A percentile compares a stretch with the other conserved stretches of the same genome.
phyloP scores from a whole-genome alignment of 1,284 basidiomycete species.

The Stygiomarasmius scandens region DNA sequence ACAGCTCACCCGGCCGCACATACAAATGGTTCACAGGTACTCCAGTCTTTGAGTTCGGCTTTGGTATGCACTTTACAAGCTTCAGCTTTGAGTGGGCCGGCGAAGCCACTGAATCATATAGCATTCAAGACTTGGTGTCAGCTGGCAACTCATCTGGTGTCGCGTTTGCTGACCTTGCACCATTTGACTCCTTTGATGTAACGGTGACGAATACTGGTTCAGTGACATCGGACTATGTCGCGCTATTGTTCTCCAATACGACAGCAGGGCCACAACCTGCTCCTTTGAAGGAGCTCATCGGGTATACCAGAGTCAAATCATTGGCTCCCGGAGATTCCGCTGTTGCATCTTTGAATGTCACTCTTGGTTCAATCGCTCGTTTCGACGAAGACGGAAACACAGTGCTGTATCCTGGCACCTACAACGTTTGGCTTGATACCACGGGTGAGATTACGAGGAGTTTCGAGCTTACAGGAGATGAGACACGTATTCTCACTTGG shows the following conservation, averaged over 20 bases:
- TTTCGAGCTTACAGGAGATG: slow-evolving; percentile 45
- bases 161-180: slow-evolving; percentile 43
- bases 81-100: slow-evolving; percentile 44
- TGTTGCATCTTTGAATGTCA: slow-evolving; percentile 45
- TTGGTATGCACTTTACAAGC: slow-evolving; percentile 55
- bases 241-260: slow-evolving; percentile 53
- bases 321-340: slow-evolving; percentile 38
- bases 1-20: slow-evolving; percentile 53
- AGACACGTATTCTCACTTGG: slow-evolving; percentile 42
- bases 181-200: slow-evolving; percentile 47
- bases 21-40: slow-evolving; percentile 59
- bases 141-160: slow-evolving; percentile 21
- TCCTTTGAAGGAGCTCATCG: slow-evolving; percentile 54
- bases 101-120: slow-evolving; percentile 36
- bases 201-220: slow-evolving; percentile 51
- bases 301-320: slow-evolving; percentile 49
- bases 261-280: slow-evolving; percentile 51
- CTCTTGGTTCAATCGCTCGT: slow-evolving; percentile 52
- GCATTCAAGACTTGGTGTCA: slow-evolving; percentile 42
- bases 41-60: slow-evolving; percentile 53
- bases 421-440: slow-evolving; percentile 48
- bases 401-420: slow-evolving; percentile 50
- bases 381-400: slow-evolving; percentile 50
- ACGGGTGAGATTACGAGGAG: slow-evolving; percentile 33
- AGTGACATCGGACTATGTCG: slow-evolving; percentile 55